Conservation (phyloP, 2,329 filamentous ascomycete genomes). For the Blastomyces percursus region DNA sequence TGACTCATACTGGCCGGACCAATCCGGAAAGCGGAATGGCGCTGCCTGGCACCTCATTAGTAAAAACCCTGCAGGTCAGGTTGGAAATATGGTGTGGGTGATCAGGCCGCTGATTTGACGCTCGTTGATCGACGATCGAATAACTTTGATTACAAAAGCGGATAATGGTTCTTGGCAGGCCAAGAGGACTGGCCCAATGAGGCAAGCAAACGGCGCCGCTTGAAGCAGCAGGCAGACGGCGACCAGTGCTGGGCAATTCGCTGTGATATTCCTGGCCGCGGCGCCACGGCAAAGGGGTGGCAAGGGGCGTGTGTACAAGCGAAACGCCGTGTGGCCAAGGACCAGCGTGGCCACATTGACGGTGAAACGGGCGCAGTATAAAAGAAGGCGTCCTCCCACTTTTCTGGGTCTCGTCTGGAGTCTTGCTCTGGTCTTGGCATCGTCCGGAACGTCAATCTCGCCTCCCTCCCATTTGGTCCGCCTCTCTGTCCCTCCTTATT, state of each 20-base stretch:
- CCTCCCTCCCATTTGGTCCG: not conserved
- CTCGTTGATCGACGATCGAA: not conserved
- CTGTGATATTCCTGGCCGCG: not conserved
- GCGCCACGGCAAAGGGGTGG: constrained; percentile 4
- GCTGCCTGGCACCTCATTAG: constrained; percentile 7
- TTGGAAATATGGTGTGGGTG: not conserved
- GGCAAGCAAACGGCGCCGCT: constrained; percentile 8
- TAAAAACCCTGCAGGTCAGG: not conserved
- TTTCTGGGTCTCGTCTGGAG: constrained; percentile 9
- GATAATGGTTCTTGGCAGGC: not conserved
- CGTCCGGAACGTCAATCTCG: constrained; percentile 12
- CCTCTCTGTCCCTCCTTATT: not conserved
- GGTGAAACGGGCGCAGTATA: constrained; percentile 13
- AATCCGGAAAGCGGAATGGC: constrained; percentile 5
- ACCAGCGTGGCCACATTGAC: constrained; percentile 5
- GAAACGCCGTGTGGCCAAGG: constrained; percentile 8
- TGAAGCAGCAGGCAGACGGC: not conserved
- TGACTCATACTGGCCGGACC: constrained; percentile 2
- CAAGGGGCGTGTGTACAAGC: constrained; percentile 10
- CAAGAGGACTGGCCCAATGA: not conserved
- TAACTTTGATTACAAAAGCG: not conserved
- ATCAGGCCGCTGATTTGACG: constrained; percentile 11
- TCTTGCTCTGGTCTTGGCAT: constrained; percentile 14
- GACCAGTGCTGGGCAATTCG: constrained; percentile 4
- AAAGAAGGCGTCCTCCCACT: constrained; percentile 14